Conservation (phyloP, 768 basidiomycete genomes). For the Xerocomellus amylosporus region DNA sequence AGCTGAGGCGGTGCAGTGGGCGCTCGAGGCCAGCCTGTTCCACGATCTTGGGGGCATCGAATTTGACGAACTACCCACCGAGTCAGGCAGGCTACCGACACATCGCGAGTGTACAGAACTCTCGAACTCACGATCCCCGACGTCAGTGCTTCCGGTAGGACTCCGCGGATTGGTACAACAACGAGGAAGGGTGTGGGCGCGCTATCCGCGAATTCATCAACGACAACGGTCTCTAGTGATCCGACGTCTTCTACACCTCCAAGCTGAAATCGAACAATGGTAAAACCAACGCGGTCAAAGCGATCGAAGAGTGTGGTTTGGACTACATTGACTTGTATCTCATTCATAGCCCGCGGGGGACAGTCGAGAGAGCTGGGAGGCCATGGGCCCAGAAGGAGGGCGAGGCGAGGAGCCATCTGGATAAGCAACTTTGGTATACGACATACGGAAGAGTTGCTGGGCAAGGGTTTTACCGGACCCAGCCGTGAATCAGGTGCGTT, state of each 20-base stretch:
- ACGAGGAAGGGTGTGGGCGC: slow-evolving; percentile 61
- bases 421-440: slow-evolving; percentile 5
- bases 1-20: neutral
- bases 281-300: slow-evolving; percentile 45
- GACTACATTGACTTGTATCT: slow-evolving; percentile 2
- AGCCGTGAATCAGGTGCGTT: slow-evolving; percentile 56
- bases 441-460: slow-evolving; percentile 55
- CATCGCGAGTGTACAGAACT: slow-evolving; percentile 1
- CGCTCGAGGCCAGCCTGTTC: slow-evolving; percentile 5
- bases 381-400: slow-evolving; percentile 1
- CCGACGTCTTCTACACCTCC: slow-evolving; percentile 66
- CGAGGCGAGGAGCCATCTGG: neutral
- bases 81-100: slow-evolving; percentile 9
- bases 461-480: slow-evolving; percentile 48
- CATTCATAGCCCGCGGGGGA: slow-evolving; percentile 4
- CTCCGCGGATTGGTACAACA: slow-evolving; percentile 27
- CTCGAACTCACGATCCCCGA: neutral
- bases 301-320: slow-evolving; percentile 43
- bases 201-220: slow-evolving; percentile 58
- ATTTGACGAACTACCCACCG: neutral
- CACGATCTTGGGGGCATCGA: neutral
- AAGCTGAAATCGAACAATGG: slow-evolving; percentile 57
- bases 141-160: neutral
- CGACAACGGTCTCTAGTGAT: slow-evolving; percentile 36
- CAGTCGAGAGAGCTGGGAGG: slow-evolving; percentile 7